Conservation (phyloP, 2,329 filamentous ascomycete genomes). For the Teratosphaeria viscida region DNA sequence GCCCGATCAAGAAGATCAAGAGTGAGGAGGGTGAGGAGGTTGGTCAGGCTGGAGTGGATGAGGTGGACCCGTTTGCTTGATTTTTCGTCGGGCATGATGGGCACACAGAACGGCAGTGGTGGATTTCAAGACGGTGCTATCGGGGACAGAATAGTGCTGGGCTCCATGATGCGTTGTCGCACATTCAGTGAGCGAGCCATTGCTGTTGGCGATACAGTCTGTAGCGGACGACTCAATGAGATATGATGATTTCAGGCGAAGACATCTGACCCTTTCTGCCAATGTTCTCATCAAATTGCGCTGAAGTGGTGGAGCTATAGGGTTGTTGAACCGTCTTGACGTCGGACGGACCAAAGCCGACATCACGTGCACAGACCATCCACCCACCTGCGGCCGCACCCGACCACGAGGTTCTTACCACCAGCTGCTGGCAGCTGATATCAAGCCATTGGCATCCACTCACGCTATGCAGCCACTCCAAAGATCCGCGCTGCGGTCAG, state of each 20-base stretch:
- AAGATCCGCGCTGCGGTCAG: slow-evolving; percentile 33
- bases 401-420: background rate
- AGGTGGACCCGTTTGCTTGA: background rate
- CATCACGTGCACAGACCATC: background rate
- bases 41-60: background rate
- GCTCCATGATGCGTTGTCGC: no score
- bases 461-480: slow-evolving; percentile 36
- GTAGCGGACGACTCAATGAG: background rate
- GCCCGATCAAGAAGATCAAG: slow-evolving; percentile 13
- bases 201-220: background rate
- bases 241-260: no score
- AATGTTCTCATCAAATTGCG: no score
- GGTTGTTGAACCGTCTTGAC: background rate
- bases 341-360: background rate
- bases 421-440: background rate
- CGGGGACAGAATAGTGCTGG: background rate
- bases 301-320: no score
- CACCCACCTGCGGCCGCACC: background rate
- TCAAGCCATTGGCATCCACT: slow-evolving; percentile 10
- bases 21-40: slow-evolving; percentile 5
- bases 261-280: no score
- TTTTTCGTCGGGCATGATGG: background rate
- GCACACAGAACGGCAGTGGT: background rate
- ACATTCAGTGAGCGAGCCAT: background rate
- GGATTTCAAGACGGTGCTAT: background rate